Percentiles rank a stretch among this genome's conserved stretches.
Evolutionary conservation across 495 filamentous ascomycete genomes (phyloP).

Genomic region (Beverwykella pulmonaria): DNA sequence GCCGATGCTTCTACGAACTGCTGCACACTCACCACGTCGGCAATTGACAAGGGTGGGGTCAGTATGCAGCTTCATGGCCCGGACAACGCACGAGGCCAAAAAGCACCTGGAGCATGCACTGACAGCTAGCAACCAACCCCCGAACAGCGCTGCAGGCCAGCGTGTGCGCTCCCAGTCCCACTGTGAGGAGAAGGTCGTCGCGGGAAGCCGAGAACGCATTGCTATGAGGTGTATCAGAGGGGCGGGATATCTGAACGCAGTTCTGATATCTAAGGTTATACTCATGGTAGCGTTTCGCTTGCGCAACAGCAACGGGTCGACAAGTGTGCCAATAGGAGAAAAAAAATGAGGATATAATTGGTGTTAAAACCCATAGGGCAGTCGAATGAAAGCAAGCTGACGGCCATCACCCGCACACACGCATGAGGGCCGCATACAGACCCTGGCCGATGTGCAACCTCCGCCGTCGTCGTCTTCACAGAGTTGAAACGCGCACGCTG

Average conservation of each 20-base stretch:
- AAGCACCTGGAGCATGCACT: constrained; percentile 34
- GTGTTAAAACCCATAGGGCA: constrained; percentile 24
- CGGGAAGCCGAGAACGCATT: not conserved
- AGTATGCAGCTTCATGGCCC: not conserved
- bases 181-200: constrained; percentile 7
- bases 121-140: constrained; percentile 29
- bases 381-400: constrained; percentile 29
- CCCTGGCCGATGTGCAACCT: not conserved
- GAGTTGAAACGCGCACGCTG: too few species aligned
- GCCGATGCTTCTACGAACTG: not conserved
- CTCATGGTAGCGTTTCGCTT: not conserved
- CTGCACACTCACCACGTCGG: constrained; percentile 27
- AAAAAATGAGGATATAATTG: constrained; percentile 20
- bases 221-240: not conserved
- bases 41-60: constrained; percentile 12
- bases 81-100: constrained; percentile 27
- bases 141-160: constrained; percentile 17
- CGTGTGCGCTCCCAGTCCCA: constrained; percentile 10
- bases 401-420: constrained; percentile 13
- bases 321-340: constrained; percentile 36
- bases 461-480: too few species aligned
- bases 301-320: not conserved
- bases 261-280: not conserved
- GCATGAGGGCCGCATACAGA: constrained; percentile 4
- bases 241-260: not conserved